Base-by-base conservation (phyloP, 495 filamentous ascomycete genomes). In the Aspergillus carlsbadensis region DNA sequence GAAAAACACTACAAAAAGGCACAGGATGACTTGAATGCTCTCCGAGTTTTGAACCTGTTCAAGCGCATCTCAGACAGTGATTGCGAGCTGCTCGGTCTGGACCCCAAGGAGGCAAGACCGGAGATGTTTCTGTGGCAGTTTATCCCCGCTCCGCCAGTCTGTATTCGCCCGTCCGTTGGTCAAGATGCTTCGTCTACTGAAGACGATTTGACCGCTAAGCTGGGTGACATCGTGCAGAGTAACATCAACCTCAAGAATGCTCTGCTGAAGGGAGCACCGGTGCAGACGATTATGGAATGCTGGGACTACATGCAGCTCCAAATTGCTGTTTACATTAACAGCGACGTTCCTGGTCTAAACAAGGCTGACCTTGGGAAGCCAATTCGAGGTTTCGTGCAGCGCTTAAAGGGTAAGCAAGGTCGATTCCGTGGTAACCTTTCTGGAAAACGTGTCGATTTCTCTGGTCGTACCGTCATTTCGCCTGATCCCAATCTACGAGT, bases 101-200 rank as follows among this genome's bases (percentile, higher is more conserved):
- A 96, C 59, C 90, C 94, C 31, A 78, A 83, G 26, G 89, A 95
- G 61, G 92, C 91, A 2, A 81, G 92, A 43, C 94, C 94, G 1
- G 94, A 98, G 63, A 96, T 96, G 89, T 96, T 96, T 70, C 80
- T 98, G 17, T 98, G 94, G 94, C 91, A 96, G 69, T 96, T 91
- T 67, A 80, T 98, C 21, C 94, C 94, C 1, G 93, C 92, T 3
- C 91, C 94, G 1, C 94, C 94, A 0, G 87, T 97, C 24, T 92
- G 89, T 62, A 96, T 98, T 63, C 83, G 94, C 43, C 94, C 94
- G 5, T 96, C 92, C 0, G 95, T 98, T 6, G 84, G 86, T 34
- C 93, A 98, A 67, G 94, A 97, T 54, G 84, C 79, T 29, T 90
- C 91, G 1, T 96, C 87, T 52, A 98, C 90, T 20, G 95, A 98